A percentile compares a stretch with the other conserved stretches of the same genome.
phyloP scores from a whole-genome alignment of 768 basidiomycete species.

The Kwoniella dendrophila region DNA sequence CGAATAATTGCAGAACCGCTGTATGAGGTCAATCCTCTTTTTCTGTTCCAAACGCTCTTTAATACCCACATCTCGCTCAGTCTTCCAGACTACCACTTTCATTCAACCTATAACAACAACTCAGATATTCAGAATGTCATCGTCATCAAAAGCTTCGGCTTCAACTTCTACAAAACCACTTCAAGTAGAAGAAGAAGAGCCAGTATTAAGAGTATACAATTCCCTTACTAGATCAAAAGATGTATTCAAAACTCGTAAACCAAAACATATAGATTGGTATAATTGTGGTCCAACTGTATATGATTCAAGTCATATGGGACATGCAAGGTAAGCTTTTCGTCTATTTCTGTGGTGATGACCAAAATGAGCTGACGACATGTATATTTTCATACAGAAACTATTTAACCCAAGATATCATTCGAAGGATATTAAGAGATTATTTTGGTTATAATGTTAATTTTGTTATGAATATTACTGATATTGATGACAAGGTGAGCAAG shows the following conservation, averaged over 20 bases:
- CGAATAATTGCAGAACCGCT: too few species aligned
- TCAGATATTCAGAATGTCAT: conserved; percentile 30
- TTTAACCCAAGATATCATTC: conserved; percentile 87
- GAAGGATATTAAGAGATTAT: conserved; percentile 89
- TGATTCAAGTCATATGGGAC: conserved; percentile 97
- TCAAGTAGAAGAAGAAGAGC: conserved; percentile 64
- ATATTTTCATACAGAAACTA: conserved; percentile 72
- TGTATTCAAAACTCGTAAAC: conserved; percentile 67
- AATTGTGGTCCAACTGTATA: conserved; percentile 99
- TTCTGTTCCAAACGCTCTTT: conserved; percentile 5
- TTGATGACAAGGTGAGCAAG: conserved; percentile 87
- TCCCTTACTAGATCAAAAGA: conserved; percentile 89
- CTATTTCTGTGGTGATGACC: neutral
- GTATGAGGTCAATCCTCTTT: conserved; percentile 17
- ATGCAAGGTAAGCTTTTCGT: conserved; percentile 71
- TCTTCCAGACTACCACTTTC: neutral
- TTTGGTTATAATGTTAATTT: conserved; percentile 98
- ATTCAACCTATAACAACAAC: neutral
- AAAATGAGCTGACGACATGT: neutral
- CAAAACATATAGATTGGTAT: conserved; percentile 71
- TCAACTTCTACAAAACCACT: conserved; percentile 55
- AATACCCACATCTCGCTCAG: neutral
- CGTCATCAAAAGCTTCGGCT: conserved; percentile 36
- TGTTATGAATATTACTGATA: conserved; percentile 99
- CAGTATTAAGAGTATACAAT: conserved; percentile 82